Evolutionary conservation across 371 early-diverging fungal genomes (phyloP), one percentile per base, ranked within the genome.

Genomic region (Mortierella sp.): DNA sequence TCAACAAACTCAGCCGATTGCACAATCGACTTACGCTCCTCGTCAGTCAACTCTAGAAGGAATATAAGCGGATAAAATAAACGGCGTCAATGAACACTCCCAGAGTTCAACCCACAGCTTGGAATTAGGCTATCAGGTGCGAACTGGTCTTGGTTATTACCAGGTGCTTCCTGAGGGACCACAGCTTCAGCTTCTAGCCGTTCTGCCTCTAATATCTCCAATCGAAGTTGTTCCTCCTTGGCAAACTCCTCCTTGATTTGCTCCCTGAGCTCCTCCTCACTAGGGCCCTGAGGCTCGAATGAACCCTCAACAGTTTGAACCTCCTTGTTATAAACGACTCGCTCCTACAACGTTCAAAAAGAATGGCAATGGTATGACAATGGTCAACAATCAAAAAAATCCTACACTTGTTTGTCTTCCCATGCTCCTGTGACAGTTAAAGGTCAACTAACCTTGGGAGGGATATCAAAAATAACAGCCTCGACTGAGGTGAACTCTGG

Each of bases 301-400:
- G 90, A 90, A 54, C 89, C 90, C 65, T 93, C 95, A 2, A 92
- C 89, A 6, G 98, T 97, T 81, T 98, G 99, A 24, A 95, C 93
- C 80, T 96, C 97, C 88, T 98, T 98, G 88, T 92, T 95, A 89
- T 98, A 98, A 28, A 93, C 92, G n/a, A 97, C 96, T 70, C 91
- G 91, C 90, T 97, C 97, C 95, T 96, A 76, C 10, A 28, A 34
- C n/a, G 42, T 38, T 47, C 42, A 31, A 44, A 68, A 54, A 54
- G 16, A 52, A 57, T 48, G 57, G 60, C 11, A 24, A 34, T 28
- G 19, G 38, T 73, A 57, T 48, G 57, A 60, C 11, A 24, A 34
- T 28, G 19, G 38, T 73, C 24, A 68, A 38, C 8, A 42, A 38
- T 5, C 42, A 38, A 38, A 38, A 38, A 38, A 38, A 38, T 38